phyloP scores from a whole-genome alignment of 345 rosid genomes.

The Gossypium australe region DNA sequence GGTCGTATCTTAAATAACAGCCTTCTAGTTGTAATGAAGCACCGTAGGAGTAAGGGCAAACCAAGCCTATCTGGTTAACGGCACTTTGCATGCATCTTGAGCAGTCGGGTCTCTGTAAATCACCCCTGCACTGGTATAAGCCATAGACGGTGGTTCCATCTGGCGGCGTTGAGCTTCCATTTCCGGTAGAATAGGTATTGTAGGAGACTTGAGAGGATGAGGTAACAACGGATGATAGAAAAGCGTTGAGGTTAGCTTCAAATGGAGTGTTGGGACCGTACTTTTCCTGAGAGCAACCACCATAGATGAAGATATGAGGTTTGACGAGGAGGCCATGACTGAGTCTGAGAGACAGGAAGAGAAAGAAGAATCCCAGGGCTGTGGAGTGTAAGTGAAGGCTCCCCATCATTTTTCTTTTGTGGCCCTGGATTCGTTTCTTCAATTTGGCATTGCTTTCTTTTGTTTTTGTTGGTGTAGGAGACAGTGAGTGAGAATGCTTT shows the following conservation, averaged over 20 bases:
- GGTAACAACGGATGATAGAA: conserved; percentile 56
- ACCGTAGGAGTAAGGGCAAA: conserved; percentile 60
- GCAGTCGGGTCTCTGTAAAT: conserved; percentile 51
- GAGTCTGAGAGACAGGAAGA: conserved; percentile 17
- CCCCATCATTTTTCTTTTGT: conserved; percentile 19
- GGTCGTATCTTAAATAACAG: conserved; percentile 59
- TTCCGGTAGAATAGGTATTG: conserved; percentile 50
- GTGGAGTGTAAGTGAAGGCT: conserved; percentile 28
- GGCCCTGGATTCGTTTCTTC: conserved; percentile 4
- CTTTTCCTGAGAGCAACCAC: conserved; percentile 72
- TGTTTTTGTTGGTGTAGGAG: conserved; percentile 8
- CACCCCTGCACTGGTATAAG: conserved; percentile 81
- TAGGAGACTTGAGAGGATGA: conserved; percentile 53
- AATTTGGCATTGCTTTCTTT: conserved; percentile 8
- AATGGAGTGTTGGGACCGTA: conserved; percentile 52
- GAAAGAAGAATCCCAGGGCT: conserved; percentile 11
- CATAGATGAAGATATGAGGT: conserved; percentile 58
- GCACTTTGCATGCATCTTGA: conserved; percentile 46
- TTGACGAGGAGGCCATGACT: conserved; percentile 17
- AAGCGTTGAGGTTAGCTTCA: conserved; percentile 52
- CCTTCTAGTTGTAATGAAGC: conserved; percentile 75
- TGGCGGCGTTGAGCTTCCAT: conserved; percentile 35
- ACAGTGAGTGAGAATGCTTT: conserved; percentile 8
- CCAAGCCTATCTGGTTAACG: conserved; percentile 55
- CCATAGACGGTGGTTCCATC: conserved; percentile 45